Conservation (phyloP, 257 asterid species). For the Apocynum venetum region DNA sequence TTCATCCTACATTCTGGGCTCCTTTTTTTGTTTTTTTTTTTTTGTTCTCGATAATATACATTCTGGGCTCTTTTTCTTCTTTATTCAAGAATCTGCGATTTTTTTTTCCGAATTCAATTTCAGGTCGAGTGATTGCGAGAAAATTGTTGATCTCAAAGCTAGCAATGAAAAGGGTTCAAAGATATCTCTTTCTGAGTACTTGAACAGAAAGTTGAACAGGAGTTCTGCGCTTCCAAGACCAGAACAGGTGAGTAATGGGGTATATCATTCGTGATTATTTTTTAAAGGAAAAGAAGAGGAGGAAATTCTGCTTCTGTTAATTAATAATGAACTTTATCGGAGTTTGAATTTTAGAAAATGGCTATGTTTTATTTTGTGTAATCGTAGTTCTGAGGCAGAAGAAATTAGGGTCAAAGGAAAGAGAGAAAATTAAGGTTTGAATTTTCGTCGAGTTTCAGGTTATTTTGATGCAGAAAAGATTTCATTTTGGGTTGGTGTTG, state of each 20-base stretch:
- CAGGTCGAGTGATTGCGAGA: conserved; percentile 32
- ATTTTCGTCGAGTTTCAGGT: background rate
- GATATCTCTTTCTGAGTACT: conserved; percentile 61
- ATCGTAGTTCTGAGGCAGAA: background rate
- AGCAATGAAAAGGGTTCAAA: conserved; percentile 34
- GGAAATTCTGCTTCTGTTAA: too few relatives aligned
- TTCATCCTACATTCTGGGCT: background rate
- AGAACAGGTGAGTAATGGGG: conserved; percentile 30
- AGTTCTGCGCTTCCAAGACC: conserved; percentile 52
- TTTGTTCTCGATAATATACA: background rate
- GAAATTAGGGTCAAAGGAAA: background rate
- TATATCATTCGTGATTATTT: background rate
- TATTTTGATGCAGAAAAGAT: background rate
- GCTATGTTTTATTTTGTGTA: background rate
- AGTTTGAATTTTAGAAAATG: background rate
- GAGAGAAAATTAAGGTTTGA: background rate
- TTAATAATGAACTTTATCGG: background rate
- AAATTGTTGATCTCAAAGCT: conserved; percentile 28
- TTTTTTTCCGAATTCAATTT: background rate
- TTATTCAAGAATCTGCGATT: background rate
- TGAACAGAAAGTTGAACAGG: conserved; percentile 53
- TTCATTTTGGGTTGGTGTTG: background rate
- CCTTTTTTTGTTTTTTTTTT: background rate
- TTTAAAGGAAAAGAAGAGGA: background rate
- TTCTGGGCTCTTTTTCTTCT: background rate